Percentiles rank a stretch among this genome's conserved stretches.
Evolutionary conservation across 306 rosid species (phyloP).

Genomic region (Quercus rubra): DNA sequence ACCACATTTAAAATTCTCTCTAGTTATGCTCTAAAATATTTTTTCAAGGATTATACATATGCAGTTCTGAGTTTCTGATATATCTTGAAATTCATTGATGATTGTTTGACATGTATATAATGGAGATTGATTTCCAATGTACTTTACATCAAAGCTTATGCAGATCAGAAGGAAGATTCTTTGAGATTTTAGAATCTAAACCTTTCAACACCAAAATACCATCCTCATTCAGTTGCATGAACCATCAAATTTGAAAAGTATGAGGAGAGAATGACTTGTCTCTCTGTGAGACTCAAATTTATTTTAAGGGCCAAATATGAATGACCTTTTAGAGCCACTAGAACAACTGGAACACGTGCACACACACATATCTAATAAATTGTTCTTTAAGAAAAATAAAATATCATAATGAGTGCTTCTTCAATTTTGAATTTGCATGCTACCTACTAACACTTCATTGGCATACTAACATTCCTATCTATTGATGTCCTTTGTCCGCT

Average conservation of each 20-base stretch:
- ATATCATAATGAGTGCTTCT: too few species aligned
- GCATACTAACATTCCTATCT: too few species aligned
- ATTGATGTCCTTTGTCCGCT: too few species aligned
- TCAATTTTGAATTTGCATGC: too few species aligned
- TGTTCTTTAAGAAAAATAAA: too few species aligned
- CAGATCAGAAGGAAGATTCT: slow-evolving; percentile 54
- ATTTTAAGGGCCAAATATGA: too few species aligned
- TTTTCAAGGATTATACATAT: not conserved
- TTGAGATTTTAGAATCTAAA: slow-evolving; percentile 56
- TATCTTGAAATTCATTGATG: slow-evolving; percentile 14
- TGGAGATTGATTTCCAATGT: not conserved
- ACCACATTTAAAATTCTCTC: not conserved
- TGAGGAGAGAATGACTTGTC: too few species aligned
- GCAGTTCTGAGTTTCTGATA: not conserved
- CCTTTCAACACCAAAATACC: slow-evolving; percentile 49
- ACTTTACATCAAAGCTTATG: slow-evolving; percentile 65
- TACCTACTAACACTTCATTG: too few species aligned
- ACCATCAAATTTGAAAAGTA: not conserved
- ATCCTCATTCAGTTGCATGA: slow-evolving; percentile 33
- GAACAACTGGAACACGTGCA: too few species aligned
- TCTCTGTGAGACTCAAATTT: too few species aligned
- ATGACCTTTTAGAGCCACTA: too few species aligned
- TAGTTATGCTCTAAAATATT: not conserved
- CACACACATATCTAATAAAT: too few species aligned
- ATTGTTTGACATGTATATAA: not conserved